Evolutionary conservation across 1,284 basidiomycete genomes (phyloP).

Genomic region (Cystobasidium pallidum): DNA sequence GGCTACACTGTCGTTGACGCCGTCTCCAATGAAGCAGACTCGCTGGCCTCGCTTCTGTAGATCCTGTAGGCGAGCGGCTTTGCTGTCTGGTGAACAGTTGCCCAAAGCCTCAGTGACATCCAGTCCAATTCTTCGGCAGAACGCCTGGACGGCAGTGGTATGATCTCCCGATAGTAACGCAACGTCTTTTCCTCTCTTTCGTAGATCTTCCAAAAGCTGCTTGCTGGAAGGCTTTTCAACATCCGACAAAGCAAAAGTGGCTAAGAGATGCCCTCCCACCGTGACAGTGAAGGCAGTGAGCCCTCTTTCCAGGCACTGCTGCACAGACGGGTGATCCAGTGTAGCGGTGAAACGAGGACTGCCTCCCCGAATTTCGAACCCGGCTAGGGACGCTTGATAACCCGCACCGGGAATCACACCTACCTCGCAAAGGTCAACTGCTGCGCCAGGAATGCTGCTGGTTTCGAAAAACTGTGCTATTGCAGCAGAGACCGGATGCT

Average conservation of each 20-base stretch:
- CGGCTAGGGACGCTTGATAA: background rate
- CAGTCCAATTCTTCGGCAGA: slow-evolving; percentile 17
- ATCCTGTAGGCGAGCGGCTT: background rate
- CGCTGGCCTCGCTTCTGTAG: background rate
- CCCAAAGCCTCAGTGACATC: background rate
- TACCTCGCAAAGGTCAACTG: background rate
- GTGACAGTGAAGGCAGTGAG: slow-evolving; percentile 21
- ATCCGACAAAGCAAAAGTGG: slow-evolving; percentile 11
- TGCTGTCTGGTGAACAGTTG: slow-evolving; percentile 2
- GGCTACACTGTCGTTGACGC: slow-evolving; percentile 26
- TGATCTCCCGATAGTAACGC: slow-evolving; percentile 21
- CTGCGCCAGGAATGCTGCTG: background rate
- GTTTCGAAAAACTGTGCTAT: background rate
- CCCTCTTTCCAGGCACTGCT: background rate
- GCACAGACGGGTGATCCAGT: background rate
- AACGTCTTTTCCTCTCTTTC: background rate
- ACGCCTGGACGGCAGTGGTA: slow-evolving; percentile 11
- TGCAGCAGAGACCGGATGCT: slow-evolving; percentile 25
- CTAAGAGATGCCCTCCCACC: background rate
- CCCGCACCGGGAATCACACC: slow-evolving; percentile 9
- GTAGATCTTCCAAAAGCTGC: slow-evolving; percentile 10
- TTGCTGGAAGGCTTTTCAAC: background rate
- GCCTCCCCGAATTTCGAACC: slow-evolving; percentile 21
- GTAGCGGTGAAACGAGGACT: slow-evolving; percentile 11
- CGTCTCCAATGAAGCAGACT: slow-evolving; percentile 26